Conservation (phyloP, 345 rosid genomes). For the Tarenaya hassleriana region DNA sequence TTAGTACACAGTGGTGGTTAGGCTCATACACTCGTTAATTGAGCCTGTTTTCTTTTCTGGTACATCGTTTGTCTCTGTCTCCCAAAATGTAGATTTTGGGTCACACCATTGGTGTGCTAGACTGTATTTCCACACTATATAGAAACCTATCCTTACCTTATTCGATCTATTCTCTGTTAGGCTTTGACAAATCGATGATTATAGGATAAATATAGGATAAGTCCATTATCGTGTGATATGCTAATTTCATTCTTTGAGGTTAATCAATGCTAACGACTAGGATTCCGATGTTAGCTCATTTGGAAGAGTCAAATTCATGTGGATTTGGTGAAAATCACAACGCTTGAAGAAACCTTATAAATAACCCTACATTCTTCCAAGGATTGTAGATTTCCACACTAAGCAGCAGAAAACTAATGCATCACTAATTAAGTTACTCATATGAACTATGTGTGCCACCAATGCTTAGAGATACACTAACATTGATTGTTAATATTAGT, state of each 20-base stretch:
- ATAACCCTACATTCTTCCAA: no score
- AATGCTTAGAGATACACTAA: slow-evolving; percentile 16
- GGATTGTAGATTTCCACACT: slow-evolving; percentile 23
- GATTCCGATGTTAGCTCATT: slow-evolving; percentile 7
- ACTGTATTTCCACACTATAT: slow-evolving; percentile 10
- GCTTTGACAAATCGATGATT: slow-evolving; percentile 12
- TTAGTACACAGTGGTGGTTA: neutral
- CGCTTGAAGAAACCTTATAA: no score
- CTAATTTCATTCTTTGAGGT: slow-evolving; percentile 18
- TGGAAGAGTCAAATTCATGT: slow-evolving; percentile 2
- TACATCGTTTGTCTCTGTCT: slow-evolving; percentile 10
- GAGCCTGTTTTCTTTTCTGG: no score
- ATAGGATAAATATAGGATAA: no score
- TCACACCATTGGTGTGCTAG: slow-evolving; percentile 12
- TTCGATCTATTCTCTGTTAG: slow-evolving; percentile 17
- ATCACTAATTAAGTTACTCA: neutral
- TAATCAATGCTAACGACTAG: slow-evolving; percentile 21
- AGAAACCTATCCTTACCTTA: slow-evolving; percentile 12
- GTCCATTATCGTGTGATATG: slow-evolving; percentile 14
- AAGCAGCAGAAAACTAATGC: slow-evolving; percentile 14
- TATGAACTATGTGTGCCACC: slow-evolving; percentile 11
- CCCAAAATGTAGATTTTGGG: slow-evolving; percentile 7
- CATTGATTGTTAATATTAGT: no score
- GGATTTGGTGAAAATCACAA: neutral
- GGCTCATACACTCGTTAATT: slow-evolving; percentile 9